Evolutionary conservation across 164 flowering plant genomes (phyloP).

Genomic region (Vitis rotundifolia): DNA sequence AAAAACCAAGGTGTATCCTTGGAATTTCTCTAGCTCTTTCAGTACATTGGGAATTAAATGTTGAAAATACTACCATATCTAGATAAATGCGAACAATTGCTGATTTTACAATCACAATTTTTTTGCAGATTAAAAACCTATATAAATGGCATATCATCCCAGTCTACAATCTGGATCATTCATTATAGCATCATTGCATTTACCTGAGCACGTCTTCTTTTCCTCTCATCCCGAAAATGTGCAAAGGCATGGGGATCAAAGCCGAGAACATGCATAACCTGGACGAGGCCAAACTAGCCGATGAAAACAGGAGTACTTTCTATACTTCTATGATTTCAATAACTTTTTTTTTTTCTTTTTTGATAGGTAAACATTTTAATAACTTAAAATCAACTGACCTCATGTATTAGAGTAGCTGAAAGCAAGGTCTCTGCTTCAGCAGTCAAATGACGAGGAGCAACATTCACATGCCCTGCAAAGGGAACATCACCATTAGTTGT

Average conservation of each 20-base stretch:
- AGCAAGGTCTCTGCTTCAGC: conserved; percentile 98
- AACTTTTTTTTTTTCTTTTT: no score
- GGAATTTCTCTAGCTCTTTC: no score
- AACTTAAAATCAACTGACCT: conserved; percentile 47
- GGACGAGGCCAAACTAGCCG: conserved; percentile 5
- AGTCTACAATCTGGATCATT: no score
- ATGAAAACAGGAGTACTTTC: conserved; percentile 11
- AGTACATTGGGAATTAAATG: no score
- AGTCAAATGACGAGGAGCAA: conserved; percentile 99
- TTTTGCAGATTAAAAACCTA: no score
- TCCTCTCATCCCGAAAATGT: conserved; percentile 98
- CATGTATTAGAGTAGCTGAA: conserved; percentile 96
- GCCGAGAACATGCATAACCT: conserved; percentile 99
- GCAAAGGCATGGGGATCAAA: conserved; percentile 99
- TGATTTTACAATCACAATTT: no score
- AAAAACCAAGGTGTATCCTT: no score
- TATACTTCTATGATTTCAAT: no score
- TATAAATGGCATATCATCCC: no score
- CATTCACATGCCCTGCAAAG: conserved; percentile 91
- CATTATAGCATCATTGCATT: background rate
- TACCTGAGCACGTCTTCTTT: conserved; percentile 93
- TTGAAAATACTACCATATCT: no score
- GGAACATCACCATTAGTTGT: background rate
- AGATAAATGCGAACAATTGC: no score
- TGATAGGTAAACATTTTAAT: no score